Evolutionary conservation across 1,139 yeast genomes (phyloP).

Genomic region (Lodderomyces jiufengensis): DNA sequence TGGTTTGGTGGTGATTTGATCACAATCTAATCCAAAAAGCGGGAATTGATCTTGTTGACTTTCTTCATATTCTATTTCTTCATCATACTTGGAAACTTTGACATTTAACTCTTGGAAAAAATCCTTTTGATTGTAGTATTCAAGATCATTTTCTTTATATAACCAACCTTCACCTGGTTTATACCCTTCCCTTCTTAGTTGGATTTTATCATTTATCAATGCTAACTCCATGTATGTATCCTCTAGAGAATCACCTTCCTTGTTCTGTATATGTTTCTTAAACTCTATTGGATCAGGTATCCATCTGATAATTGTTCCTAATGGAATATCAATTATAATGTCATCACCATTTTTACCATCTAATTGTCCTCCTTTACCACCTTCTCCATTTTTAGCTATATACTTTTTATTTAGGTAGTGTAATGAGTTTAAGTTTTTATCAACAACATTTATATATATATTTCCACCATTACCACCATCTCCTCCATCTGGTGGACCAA

Average conservation of each 20-base stretch:
- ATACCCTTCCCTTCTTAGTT: slow-evolving; percentile 54
- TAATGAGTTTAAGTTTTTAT: slow-evolving; percentile 58
- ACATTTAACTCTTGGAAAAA: slow-evolving; percentile 64
- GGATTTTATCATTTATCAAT: slow-evolving; percentile 35
- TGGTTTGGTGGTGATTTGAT: slow-evolving; percentile 62
- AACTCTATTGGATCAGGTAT: slow-evolving; percentile 67
- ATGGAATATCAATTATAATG: slow-evolving; percentile 78
- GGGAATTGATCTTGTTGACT: slow-evolving; percentile 67
- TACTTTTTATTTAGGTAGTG: slow-evolving; percentile 67
- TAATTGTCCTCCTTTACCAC: slow-evolving; percentile 72
- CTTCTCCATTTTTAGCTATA: slow-evolving; percentile 65
- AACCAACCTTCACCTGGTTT: slow-evolving; percentile 82
- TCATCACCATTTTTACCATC: slow-evolving; percentile 85
- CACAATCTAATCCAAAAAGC: slow-evolving; percentile 70
- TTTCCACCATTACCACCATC: slow-evolving; percentile 96
- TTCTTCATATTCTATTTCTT: slow-evolving; percentile 59
- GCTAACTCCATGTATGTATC: slow-evolving; percentile 28
- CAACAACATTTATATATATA: slow-evolving; percentile 75
- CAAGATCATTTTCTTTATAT: slow-evolving; percentile 71
- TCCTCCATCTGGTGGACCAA: slow-evolving; percentile 98
- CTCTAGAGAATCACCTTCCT: slow-evolving; percentile 25
- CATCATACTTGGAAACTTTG: slow-evolving; percentile 63
- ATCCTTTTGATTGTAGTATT: slow-evolving; percentile 58
- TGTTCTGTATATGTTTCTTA: slow-evolving; percentile 30
- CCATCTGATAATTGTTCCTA: slow-evolving; percentile 87